A percentile compares a stretch with the other conserved stretches of the same genome.
Conservation (phyloP, 1,284 basidiomycete species). For the Ustilago xerochloae region DNA sequence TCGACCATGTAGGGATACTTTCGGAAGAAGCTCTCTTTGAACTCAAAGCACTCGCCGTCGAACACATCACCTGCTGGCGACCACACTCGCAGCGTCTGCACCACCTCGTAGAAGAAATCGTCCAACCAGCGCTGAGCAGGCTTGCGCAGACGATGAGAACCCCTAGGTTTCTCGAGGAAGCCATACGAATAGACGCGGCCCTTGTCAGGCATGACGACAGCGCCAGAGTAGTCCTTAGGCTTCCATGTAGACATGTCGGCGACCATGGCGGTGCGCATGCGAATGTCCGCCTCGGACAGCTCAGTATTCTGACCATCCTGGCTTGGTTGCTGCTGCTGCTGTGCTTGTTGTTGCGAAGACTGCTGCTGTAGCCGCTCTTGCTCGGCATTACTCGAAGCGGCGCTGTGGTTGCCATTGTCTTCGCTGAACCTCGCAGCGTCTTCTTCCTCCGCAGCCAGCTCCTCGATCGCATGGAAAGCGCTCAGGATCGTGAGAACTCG, state of each 20-base stretch:
- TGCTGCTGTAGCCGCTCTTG: not conserved
- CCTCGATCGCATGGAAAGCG: constrained; percentile 44
- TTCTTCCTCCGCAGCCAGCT: constrained; percentile 24
- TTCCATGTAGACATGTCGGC: constrained; percentile 47
- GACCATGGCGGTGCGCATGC: constrained; percentile 38
- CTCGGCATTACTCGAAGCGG: not conserved
- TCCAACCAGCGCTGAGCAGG: constrained; percentile 49
- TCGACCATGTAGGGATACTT: constrained; percentile 52
- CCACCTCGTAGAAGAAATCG: constrained; percentile 41
- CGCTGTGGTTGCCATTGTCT: not conserved
- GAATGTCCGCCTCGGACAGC: constrained; percentile 24
- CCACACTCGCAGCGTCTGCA: constrained; percentile 42
- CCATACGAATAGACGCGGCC: constrained; percentile 42
- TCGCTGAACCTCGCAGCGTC: constrained; percentile 30
- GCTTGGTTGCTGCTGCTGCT: not conserved
- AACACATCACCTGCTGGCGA: constrained; percentile 48
- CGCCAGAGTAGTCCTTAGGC: constrained; percentile 17
- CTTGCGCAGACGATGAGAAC: constrained; percentile 41
- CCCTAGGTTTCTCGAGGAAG: constrained; percentile 44
- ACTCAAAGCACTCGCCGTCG: constrained; percentile 49
- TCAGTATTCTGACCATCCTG: constrained; percentile 5
- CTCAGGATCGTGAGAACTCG: constrained; percentile 42
- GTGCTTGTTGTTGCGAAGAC: not conserved
- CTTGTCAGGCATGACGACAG: constrained; percentile 41
- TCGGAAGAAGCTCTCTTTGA: constrained; percentile 50